These are phyloP conservation scores for Chiua sp. DNA, from an alignment of 1,284 basidiomycete genomes.

Conservation along the genomic window DNA sequence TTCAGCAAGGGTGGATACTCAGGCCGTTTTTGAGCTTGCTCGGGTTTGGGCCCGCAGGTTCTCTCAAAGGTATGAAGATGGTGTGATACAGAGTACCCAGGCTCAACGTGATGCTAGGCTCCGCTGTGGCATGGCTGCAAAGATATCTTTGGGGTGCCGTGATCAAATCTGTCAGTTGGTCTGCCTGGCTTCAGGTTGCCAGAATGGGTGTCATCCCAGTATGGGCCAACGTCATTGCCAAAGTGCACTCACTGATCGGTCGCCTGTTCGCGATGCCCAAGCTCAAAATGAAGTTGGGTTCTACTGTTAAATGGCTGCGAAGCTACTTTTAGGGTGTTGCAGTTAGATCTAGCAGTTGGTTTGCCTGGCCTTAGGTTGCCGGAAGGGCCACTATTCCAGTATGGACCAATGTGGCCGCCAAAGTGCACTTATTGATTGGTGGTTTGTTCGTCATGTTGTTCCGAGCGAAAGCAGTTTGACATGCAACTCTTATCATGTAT, in stretches of 20 bases:
- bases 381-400: conserved; percentile 11
- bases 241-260: too few species aligned
- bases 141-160: conserved; percentile 9
- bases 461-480: neutral
- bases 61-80: conserved; percentile 18
- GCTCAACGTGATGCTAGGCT: conserved; percentile 6
- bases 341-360: conserved; percentile 12
- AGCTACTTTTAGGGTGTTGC: conserved; percentile 11
- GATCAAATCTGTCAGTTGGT: conserved; percentile 12
- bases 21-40: conserved; percentile 9
- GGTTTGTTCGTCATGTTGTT: neutral
- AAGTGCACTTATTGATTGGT: neutral
- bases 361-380: conserved; percentile 20
- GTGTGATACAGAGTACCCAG: neutral
- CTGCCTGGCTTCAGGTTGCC: conserved; percentile 21
- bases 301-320: conserved; percentile 19
- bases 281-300: conserved; percentile 4
- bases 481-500: neutral
- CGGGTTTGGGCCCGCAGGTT: conserved; percentile 22
- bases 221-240: conserved; percentile 6
- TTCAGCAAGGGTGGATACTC: conserved; percentile 17
- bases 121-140: conserved; percentile 19
- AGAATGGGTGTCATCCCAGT: conserved; percentile 12
- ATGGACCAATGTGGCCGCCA: conserved; percentile 4
- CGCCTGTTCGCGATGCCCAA: too few species aligned